Evolutionary conservation across 2,329 filamentous ascomycete genomes (phyloP).

Genomic region (Fusarium virguliforme): DNA sequence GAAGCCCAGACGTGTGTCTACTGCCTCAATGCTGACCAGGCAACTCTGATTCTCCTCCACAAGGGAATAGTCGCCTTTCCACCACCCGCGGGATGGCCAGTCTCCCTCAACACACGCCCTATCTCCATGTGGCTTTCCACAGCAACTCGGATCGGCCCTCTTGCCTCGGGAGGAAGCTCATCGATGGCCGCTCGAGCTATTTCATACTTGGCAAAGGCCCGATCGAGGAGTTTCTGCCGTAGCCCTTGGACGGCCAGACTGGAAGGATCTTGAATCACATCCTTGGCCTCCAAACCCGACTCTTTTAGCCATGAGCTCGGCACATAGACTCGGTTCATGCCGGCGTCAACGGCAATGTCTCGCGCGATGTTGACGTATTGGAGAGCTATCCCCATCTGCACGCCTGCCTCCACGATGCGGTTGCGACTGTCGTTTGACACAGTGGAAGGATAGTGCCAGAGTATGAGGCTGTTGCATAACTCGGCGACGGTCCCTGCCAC

Average conservation of each 20-base stretch:
- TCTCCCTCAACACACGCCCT: constrained; percentile 71
- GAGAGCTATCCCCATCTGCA: constrained; percentile 80
- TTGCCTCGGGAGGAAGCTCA: constrained; percentile 71
- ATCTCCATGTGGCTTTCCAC: constrained; percentile 86
- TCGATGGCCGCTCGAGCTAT: constrained; percentile 72
- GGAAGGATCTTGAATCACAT: constrained; percentile 67
- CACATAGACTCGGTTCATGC: constrained; percentile 77
- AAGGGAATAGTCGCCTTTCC: constrained; percentile 63
- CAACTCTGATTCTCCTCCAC: constrained; percentile 67
- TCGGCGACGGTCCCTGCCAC: constrained; percentile 83
- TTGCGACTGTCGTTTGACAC: constrained; percentile 44
- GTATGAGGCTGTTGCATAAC: constrained; percentile 77
- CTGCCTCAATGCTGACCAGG: constrained; percentile 68
- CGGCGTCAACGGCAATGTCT: constrained; percentile 78
- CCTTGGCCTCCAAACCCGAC: constrained; percentile 67
- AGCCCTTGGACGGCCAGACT: constrained; percentile 61
- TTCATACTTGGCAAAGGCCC: constrained; percentile 74
- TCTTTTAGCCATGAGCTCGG: constrained; percentile 76
- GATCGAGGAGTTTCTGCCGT: constrained; percentile 69
- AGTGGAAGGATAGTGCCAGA: constrained; percentile 66
- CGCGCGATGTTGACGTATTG: constrained; percentile 85
- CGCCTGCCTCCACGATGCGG: constrained; percentile 69
- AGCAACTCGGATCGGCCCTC: constrained; percentile 77
- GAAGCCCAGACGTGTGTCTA: constrained; percentile 3
- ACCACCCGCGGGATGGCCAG: constrained; percentile 58